Evolutionary conservation across 2,329 filamentous ascomycete species (phyloP).

Genomic region (Samsoniella hepiali): DNA sequence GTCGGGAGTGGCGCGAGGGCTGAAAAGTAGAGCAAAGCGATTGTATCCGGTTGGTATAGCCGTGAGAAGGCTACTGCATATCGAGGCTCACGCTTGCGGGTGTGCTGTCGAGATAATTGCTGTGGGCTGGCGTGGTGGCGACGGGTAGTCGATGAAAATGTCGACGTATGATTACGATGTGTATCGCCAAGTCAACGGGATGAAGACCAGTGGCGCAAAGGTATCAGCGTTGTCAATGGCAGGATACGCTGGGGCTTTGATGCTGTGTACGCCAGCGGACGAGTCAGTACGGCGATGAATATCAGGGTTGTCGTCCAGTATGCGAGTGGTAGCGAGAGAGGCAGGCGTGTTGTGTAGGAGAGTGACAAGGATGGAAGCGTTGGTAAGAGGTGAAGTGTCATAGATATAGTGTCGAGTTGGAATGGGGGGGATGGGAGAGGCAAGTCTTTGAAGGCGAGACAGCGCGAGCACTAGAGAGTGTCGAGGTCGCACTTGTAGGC

Average conservation of each 20-base stretch:
- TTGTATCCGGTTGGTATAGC: background rate
- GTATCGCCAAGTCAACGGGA: background rate
- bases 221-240: background rate
- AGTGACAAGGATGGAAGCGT: background rate
- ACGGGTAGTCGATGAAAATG: background rate
- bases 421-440: conserved; percentile 15
- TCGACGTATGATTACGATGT: background rate
- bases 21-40: background rate
- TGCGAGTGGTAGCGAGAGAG: background rate
- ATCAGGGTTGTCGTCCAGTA: background rate
- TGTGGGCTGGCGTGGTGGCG: background rate
- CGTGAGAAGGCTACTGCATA: conserved; percentile 5
- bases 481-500: conserved; percentile 13
- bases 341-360: background rate
- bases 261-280: background rate
- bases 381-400: conserved; percentile 2
- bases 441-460: conserved; percentile 12
- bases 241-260: background rate
- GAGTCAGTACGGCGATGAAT: conserved; percentile 2
- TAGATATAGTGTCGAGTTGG: conserved; percentile 8
- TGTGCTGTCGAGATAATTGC: background rate
- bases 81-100: conserved; percentile 1
- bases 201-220: background rate
- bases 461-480: conserved; percentile 4
- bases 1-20: background rate